Base-by-base conservation (phyloP, 2,329 filamentous ascomycete genomes). In the Claviceps maximensis region DNA sequence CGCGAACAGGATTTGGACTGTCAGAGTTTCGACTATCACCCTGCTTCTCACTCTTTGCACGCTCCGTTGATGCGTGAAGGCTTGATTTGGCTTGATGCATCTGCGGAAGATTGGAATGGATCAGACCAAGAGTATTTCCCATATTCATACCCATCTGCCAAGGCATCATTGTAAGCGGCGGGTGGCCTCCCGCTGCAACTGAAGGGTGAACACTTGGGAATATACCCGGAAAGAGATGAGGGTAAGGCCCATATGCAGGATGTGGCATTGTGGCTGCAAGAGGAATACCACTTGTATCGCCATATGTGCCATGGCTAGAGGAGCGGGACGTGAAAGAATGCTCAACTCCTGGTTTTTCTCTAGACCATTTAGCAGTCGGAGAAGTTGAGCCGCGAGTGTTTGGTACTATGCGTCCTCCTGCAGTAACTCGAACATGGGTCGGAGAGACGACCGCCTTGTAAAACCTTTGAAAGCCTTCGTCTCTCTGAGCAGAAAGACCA, bases 401-500 rank as follows among this genome's bases (percentile, higher is more conserved):
- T 49, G 80, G 81, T 1, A 85, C 82, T 59, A 85, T 84, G 40
- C 80, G 74, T 44, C 82, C 82, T 54, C 82, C 80, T 55, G 82
- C 82, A 21, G 82, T 85, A 49, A 85, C 82, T 17, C 82, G 77
- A 56, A 84, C 76, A 63, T 84, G 80, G 15, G 79, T 82, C 8
- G 82, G 82, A 36, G 82, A 85, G 4, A 79, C 74, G n/a, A 84
- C 82, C 12, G 81, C 80, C 62, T 82, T 80, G 67, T 81, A 84
- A 62, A 85, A 85, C 51, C 76, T 73, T 63, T 82, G 77, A 58
- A 85, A 85, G n/a, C 82, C 82, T 62, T 84, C 79, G 36, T 74
- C 75, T 58, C 77, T 75, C 62, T 84, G 80, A 27, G 77, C 75
- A 40, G 64, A 66, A 36, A 77, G 64, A 9, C 73, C 77, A 21